phyloP scores from a whole-genome alignment of 2,329 filamentous ascomycete genomes.

The Juglanconis oblonga region DNA sequence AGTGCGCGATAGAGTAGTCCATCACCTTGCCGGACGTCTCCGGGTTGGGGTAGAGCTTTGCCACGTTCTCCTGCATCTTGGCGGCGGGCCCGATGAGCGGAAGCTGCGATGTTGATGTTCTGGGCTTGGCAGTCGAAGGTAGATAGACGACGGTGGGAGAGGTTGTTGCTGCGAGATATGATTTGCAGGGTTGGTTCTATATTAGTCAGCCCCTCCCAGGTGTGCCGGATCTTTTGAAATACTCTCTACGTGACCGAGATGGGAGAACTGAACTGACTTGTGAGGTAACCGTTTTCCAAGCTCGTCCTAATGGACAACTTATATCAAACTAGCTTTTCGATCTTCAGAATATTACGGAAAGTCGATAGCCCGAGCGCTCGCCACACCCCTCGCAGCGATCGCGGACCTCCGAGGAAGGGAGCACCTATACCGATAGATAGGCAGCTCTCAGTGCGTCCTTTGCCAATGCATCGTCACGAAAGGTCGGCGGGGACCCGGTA shows the following conservation, averaged over 20 bases:
- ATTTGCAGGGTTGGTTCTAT: neutral
- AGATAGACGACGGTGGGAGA: neutral
- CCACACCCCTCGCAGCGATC: neutral
- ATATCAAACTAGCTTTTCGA: neutral
- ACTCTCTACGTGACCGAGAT: too few species aligned
- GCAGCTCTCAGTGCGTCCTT: neutral
- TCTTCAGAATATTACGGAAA: neutral
- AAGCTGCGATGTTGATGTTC: neutral
- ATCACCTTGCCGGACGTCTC: constrained; percentile 39
- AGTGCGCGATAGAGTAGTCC: constrained; percentile 38
- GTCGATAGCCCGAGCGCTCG: neutral
- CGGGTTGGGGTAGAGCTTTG: constrained; percentile 40
- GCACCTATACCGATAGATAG: too few species aligned
- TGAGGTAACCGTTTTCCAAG: too few species aligned
- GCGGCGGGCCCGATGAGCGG: neutral
- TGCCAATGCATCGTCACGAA: neutral
- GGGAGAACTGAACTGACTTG: too few species aligned
- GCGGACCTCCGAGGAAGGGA: neutral
- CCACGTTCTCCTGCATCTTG: constrained; percentile 37
- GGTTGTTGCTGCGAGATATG: neutral
- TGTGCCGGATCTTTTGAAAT: too few species aligned
- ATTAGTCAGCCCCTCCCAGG: too few species aligned
- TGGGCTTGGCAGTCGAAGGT: neutral
- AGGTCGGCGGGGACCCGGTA: neutral
- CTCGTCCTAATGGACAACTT: too few species aligned